These are phyloP conservation scores for Coffea canephora DNA, from an alignment of 257 asterid genomes.

Conservation along the genomic window DNA sequence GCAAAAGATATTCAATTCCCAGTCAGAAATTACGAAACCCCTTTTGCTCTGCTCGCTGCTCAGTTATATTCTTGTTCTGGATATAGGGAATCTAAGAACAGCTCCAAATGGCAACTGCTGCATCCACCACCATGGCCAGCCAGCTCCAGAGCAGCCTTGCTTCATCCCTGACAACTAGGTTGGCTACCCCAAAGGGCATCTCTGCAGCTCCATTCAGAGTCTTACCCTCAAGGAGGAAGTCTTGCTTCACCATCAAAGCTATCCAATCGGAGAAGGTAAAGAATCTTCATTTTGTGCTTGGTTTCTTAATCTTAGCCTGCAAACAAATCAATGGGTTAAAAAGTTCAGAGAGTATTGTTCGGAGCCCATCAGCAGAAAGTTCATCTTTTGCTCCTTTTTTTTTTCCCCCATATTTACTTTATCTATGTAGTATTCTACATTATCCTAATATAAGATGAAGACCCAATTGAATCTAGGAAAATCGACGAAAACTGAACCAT, in stretches of 20 bases:
- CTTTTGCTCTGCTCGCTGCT: constrained; percentile 16
- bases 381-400: too few species aligned
- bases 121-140: constrained; percentile 82
- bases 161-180: constrained; percentile 50
- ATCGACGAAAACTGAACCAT: too few species aligned
- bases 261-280: constrained; percentile 75
- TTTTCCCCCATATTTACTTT: too few species aligned
- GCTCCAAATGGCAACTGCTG: constrained; percentile 62
- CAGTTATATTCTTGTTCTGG: constrained; percentile 18
- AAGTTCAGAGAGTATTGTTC: too few species aligned
- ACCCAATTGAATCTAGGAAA: too few species aligned
- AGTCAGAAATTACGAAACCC: constrained; percentile 17
- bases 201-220: constrained; percentile 72
- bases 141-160: constrained; percentile 64
- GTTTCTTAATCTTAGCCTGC: too few species aligned
- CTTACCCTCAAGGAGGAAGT: constrained; percentile 50
- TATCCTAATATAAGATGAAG: too few species aligned
- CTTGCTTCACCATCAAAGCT: constrained; percentile 70
- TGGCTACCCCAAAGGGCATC: constrained; percentile 71
- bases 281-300: too few species aligned
- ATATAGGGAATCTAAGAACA: constrained; percentile 3
- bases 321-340: too few species aligned
- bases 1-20: constrained; percentile 39
- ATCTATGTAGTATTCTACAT: too few species aligned
- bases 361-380: too few species aligned